A percentile compares a stretch with the other conserved stretches of the same genome.
These are phyloP conservation scores for Punctularia strigosozonata DNA, from an alignment of 768 basidiomycete species.

Conservation along the genomic window DNA sequence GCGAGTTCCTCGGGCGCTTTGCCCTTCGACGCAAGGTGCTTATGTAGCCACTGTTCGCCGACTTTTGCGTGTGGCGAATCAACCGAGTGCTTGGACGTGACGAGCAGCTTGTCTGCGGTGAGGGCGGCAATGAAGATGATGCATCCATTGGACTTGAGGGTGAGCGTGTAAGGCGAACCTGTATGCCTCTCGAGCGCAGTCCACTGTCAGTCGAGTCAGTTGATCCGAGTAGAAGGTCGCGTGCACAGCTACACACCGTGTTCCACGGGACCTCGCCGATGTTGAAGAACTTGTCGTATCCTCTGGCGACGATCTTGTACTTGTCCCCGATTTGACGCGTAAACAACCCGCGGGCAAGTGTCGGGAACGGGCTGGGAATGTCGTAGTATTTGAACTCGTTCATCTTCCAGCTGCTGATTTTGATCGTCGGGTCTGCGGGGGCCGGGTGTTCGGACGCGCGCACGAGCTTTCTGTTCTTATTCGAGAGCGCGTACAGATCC, in stretches of 20 bases:
- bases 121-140: constrained; percentile 92
- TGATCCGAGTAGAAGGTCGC: neutral
- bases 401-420: constrained; percentile 90
- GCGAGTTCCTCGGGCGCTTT: constrained; percentile 73
- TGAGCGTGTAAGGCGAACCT: constrained; percentile 67
- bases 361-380: constrained; percentile 85
- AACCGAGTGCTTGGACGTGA: constrained; percentile 89
- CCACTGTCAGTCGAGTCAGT: constrained; percentile 43
- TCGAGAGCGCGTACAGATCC: constrained; percentile 38
- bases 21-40: constrained; percentile 47
- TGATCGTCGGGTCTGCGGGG: constrained; percentile 41
- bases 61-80: constrained; percentile 55
- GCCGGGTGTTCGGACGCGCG: constrained; percentile 42
- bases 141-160: constrained; percentile 92
- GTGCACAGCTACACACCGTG: constrained; percentile 59
- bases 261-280: constrained; percentile 96
- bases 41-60: constrained; percentile 75
- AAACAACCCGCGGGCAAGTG: constrained; percentile 88
- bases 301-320: constrained; percentile 69
- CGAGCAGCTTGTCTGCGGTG: constrained; percentile 56
- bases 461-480: constrained; percentile 52
- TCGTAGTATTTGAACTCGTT: constrained; percentile 92
- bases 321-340: constrained; percentile 38
- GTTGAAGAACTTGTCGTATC: constrained; percentile 99
- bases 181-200: constrained; percentile 56